A percentile compares a stretch with the other conserved stretches of the same genome.
These are phyloP conservation scores for Komagataella ulmi DNA, from an alignment of 805 yeast genomes.

Conservation along the genomic window DNA sequence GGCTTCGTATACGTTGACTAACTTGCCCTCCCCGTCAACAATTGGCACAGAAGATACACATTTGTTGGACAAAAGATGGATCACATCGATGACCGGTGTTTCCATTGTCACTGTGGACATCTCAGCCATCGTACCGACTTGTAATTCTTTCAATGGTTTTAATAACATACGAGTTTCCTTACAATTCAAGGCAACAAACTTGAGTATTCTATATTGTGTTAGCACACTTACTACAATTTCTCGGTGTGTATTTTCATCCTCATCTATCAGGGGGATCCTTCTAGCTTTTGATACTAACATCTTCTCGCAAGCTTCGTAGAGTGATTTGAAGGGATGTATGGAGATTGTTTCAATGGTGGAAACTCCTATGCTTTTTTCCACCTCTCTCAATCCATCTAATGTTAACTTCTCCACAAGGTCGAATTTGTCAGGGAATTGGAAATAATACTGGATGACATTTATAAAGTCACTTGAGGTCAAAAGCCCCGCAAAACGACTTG, in stretches of 20 bases:
- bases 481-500: slow-evolving; percentile 87
- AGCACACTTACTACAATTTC: slow-evolving; percentile 92
- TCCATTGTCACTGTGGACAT: slow-evolving; percentile 77
- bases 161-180: slow-evolving; percentile 79
- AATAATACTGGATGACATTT: slow-evolving; percentile 88
- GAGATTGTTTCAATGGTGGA: slow-evolving; percentile 76
- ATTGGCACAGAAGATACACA: slow-evolving; percentile 93
- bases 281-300: slow-evolving; percentile 85
- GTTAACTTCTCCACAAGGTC: slow-evolving; percentile 80
- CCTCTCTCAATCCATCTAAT: slow-evolving; percentile 71
- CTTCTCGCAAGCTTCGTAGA: slow-evolving; percentile 86
- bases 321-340: slow-evolving; percentile 80
- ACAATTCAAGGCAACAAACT: slow-evolving; percentile 92
- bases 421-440: slow-evolving; percentile 77
- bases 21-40: slow-evolving; percentile 55
- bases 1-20: slow-evolving; percentile 89
- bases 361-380: slow-evolving; percentile 79
- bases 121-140: slow-evolving; percentile 40
- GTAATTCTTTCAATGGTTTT: slow-evolving; percentile 60
- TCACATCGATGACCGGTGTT: slow-evolving; percentile 90
- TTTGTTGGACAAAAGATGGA: slow-evolving; percentile 61
- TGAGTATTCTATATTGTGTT: slow-evolving; percentile 90
- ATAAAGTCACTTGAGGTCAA: slow-evolving; percentile 87
- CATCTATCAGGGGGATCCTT: slow-evolving; percentile 88
- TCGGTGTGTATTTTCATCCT: slow-evolving; percentile 82